Evolutionary conservation across 139 green algal species (phyloP).

Genomic region (Coelastrella sp.): DNA sequence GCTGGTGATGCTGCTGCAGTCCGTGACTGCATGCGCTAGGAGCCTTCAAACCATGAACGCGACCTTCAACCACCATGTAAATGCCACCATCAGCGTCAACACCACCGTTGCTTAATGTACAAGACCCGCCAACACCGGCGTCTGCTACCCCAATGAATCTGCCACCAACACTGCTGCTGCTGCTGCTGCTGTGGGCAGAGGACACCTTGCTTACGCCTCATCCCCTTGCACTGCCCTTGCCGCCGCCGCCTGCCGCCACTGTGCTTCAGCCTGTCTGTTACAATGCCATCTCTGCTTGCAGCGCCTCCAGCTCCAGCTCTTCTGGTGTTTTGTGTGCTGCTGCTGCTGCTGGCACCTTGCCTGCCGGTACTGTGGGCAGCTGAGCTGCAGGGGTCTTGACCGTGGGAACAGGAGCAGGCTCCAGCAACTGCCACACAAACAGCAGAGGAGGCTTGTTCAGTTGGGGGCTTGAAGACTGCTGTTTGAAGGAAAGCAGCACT

Average conservation of each 20-base stretch:
- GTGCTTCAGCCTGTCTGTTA: slow-evolving; percentile 25
- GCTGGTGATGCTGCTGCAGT: no score
- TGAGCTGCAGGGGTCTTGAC: slow-evolving; percentile 44
- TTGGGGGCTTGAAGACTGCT: not conserved
- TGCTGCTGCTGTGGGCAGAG: no score
- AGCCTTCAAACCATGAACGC: no score
- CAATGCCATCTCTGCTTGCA: slow-evolving; percentile 92
- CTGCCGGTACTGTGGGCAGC: slow-evolving; percentile 26
- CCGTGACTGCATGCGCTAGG: no score
- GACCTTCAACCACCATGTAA: no score
- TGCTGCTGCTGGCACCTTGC: slow-evolving; percentile 36
- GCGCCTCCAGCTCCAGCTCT: slow-evolving; percentile 90
- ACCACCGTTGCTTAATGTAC: no score
- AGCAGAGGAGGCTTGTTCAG: not conserved
- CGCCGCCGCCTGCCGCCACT: not conserved
- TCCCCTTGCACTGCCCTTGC: no score
- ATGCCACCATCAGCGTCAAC: no score
- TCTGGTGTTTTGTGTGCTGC: slow-evolving; percentile 78
- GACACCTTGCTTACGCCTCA: no score
- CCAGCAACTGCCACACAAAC: slow-evolving; percentile 58
- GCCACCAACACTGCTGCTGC: not conserved
- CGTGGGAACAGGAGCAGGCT: slow-evolving; percentile 72
- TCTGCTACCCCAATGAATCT: not conserved
- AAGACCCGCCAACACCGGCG: no score
- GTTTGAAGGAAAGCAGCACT: not conserved